A percentile compares a stretch with the other conserved stretches of the same genome.
These are phyloP conservation scores for Pneumocystis jirovecii DNA, from an alignment of 1,139 yeast genomes.

Conservation along the genomic window DNA sequence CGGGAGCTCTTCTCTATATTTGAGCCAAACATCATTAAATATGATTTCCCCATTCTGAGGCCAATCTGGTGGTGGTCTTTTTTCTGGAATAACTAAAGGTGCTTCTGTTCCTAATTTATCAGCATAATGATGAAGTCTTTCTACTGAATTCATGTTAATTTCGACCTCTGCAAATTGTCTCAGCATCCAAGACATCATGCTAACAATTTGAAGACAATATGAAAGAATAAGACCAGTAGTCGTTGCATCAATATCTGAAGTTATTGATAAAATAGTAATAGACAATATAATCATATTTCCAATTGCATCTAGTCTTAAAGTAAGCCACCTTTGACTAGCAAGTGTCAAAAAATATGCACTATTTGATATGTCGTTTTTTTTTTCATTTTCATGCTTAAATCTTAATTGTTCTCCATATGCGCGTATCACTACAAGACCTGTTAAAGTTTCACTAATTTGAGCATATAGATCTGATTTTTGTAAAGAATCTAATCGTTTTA, in stretches of 20 bases:
- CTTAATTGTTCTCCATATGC: constrained; percentile 70
- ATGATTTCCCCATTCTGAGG: constrained; percentile 44
- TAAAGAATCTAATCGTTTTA: constrained; percentile 85
- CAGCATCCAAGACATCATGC: constrained; percentile 45
- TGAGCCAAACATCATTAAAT: constrained; percentile 47
- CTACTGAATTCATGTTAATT: constrained; percentile 60
- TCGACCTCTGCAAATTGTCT: constrained; percentile 59
- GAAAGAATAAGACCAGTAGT: constrained; percentile 62
- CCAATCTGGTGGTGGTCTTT: constrained; percentile 38
- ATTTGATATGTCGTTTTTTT: constrained; percentile 49
- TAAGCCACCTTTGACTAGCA: constrained; percentile 57
- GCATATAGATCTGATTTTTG: constrained; percentile 91
- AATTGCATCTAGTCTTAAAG: constrained; percentile 51
- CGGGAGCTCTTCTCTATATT: constrained; percentile 45
- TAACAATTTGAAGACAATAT: constrained; percentile 52
- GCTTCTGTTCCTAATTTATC: constrained; percentile 47
- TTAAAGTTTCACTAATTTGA: constrained; percentile 88
- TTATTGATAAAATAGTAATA: constrained; percentile 43
- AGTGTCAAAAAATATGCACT: constrained; percentile 43
- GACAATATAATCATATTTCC: constrained; percentile 50
- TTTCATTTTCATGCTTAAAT: constrained; percentile 45
- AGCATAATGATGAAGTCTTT: constrained; percentile 58
- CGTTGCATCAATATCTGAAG: constrained; percentile 43
- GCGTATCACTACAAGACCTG: constrained; percentile 78
- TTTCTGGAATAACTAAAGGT: constrained; percentile 19